Evolutionary conservation across 768 basidiomycete genomes (phyloP).

Genomic region (Kwoniella newhampshirensis): DNA sequence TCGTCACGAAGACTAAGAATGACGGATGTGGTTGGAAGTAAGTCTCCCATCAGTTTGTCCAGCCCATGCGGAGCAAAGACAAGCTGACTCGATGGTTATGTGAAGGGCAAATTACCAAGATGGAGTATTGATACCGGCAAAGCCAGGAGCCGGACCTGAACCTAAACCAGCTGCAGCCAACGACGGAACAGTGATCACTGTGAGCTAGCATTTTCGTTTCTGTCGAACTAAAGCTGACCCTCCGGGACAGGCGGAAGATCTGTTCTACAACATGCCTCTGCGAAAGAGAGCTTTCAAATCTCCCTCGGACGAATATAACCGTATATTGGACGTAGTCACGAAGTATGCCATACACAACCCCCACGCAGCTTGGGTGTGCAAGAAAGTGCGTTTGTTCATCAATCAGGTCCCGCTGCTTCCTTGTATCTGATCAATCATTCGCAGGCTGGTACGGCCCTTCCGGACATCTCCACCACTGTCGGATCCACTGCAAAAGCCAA

Average conservation of each 20-base stretch:
- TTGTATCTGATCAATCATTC: background rate
- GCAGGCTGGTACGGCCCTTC: slow-evolving; percentile 69
- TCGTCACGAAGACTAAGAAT: slow-evolving; percentile 81
- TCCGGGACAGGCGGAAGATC: slow-evolving; percentile 74
- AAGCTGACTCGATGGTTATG: background rate
- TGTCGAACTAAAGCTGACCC: background rate
- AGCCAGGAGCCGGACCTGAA: slow-evolving; percentile 68
- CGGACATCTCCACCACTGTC: slow-evolving; percentile 78
- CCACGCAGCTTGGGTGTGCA: slow-evolving; percentile 80
- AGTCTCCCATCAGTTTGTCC: slow-evolving; percentile 49
- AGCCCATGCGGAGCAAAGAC: background rate
- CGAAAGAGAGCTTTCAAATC: slow-evolving; percentile 80
- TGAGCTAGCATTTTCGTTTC: slow-evolving; percentile 52
- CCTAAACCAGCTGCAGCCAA: slow-evolving; percentile 91
- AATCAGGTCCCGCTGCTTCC: no score
- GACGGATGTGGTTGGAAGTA: slow-evolving; percentile 92
- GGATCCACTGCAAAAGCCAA: slow-evolving; percentile 65
- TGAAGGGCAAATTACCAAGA: slow-evolving; percentile 77
- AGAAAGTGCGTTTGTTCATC: slow-evolving; percentile 63
- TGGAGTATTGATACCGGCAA: slow-evolving; percentile 68
- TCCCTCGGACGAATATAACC: slow-evolving; percentile 83
- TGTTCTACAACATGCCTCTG: slow-evolving; percentile 90
- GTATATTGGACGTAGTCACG: slow-evolving; percentile 86
- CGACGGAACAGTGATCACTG: slow-evolving; percentile 85
- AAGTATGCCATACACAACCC: slow-evolving; percentile 95